Percentiles rank a stretch among this genome's conserved stretches.
Evolutionary conservation across 2,329 filamentous ascomycete species (phyloP).

Genomic region (Arthrobotrys iridis): DNA sequence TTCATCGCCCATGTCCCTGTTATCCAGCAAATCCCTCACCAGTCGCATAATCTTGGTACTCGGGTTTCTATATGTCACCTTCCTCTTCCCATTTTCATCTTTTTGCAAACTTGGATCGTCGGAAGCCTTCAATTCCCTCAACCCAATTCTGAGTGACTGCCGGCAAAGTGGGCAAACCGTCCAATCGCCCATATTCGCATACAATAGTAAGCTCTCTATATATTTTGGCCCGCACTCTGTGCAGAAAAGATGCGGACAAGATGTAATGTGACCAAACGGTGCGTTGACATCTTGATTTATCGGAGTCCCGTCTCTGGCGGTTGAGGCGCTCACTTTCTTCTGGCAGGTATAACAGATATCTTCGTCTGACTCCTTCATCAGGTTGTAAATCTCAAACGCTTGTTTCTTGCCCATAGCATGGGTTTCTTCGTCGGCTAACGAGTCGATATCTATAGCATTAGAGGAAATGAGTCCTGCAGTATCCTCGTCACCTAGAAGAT

Average conservation of each 20-base stretch:
- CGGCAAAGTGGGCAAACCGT: slow-evolving; percentile 74
- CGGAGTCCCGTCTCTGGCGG: slow-evolving; percentile 66
- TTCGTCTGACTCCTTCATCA: slow-evolving; percentile 83
- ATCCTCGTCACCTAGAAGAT: slow-evolving; percentile 85
- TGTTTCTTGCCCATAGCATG: slow-evolving; percentile 62
- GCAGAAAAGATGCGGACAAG: slow-evolving; percentile 88
- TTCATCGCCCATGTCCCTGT: slow-evolving; percentile 72
- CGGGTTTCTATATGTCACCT: slow-evolving; percentile 79
- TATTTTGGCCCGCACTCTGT: slow-evolving; percentile 67
- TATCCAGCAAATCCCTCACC: slow-evolving; percentile 75
- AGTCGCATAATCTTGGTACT: slow-evolving; percentile 91
- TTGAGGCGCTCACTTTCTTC: slow-evolving; percentile 71
- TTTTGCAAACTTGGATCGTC: slow-evolving; percentile 62
- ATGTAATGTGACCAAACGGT: slow-evolving; percentile 79
- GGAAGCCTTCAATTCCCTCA: slow-evolving; percentile 74
- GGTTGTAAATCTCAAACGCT: slow-evolving; percentile 83
- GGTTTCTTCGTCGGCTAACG: slow-evolving; percentile 69
- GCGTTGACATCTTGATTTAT: slow-evolving; percentile 67
- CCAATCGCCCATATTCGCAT: slow-evolving; percentile 53
- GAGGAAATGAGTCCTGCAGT: slow-evolving; percentile 56
- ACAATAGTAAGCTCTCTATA: slow-evolving; percentile 42
- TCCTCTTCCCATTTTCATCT: slow-evolving; percentile 65
- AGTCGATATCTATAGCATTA: slow-evolving; percentile 83
- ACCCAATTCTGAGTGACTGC: slow-evolving; percentile 70
- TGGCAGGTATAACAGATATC: slow-evolving; percentile 78